Evolutionary conservation across 106 monocot species (phyloP), one percentile per base, ranked within the genome.

Genomic region (Ottelia alismoides): DNA sequence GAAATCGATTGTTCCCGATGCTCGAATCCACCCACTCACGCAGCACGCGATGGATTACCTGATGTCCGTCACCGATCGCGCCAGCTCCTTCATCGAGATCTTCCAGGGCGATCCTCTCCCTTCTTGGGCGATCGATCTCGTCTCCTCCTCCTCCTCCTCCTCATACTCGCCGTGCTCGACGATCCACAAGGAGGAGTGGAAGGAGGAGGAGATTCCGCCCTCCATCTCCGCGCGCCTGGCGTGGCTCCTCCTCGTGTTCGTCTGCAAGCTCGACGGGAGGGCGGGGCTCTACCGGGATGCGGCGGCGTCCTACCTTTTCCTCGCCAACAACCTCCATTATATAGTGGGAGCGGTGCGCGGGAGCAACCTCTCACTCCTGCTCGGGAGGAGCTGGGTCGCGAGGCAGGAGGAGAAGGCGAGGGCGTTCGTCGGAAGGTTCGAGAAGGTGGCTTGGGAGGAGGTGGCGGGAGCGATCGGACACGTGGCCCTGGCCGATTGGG

Each of bases 11-110:
- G 28, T 72, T 10, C 60, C 80, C 30, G 69, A 74, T n/a, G 74
- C 77, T 23, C 69, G 65, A 4, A 14, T 68, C 28, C 89, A 84
- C 56, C 74, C 77, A 1, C 56, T 90, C 21, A 75, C 69, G 16
- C 58, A 69, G 2, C 67, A 84, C 66, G 77, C 56, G 11, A 84
- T 74, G 80, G 80, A 84, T 65, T 80, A 77, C 66, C 18, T 90
- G 44, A 23, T 28, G 22, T 56, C 64, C 49, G 70, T 90, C 45
- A 63, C 77, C 45, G 84, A 84, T 27, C 77, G 84, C 67, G 44
- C 58, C 19, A 21, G 31, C 1, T 9, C 53, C 4, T 64, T 84
- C 26, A 27, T 25, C 18, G 75, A 78, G n/a, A 71, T 82, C 17
- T 73, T 62, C 57, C 65, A 46, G 10, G 72, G 74, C 29, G 20